A percentile compares a stretch with the other conserved stretches of the same genome.
These are phyloP conservation scores for Secale cereale DNA, from an alignment of 176 grass and related monocot genomes.

Conservation along the genomic window DNA sequence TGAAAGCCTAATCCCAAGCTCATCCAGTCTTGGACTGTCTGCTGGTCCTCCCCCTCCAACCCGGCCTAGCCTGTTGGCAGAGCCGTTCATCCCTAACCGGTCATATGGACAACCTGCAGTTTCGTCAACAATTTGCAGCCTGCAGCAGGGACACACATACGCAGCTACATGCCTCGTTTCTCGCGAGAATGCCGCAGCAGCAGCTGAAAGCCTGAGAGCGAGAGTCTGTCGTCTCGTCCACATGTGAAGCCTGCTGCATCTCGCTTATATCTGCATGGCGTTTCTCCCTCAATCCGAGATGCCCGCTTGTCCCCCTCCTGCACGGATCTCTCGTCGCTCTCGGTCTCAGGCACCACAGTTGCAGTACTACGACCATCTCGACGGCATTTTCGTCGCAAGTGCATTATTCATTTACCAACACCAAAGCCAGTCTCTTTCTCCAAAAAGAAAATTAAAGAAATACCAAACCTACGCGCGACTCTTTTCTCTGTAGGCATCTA, in stretches of 20 bases:
- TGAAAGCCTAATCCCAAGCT: slow-evolving; percentile 11
- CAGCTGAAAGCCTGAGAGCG: slow-evolving; percentile 25
- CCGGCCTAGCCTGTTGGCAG: background rate
- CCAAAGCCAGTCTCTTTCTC: background rate
- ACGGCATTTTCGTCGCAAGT: background rate
- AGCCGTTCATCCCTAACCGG: background rate
- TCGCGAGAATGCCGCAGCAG: slow-evolving; percentile 9
- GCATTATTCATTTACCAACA: background rate
- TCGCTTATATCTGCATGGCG: slow-evolving; percentile 22
- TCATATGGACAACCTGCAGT: slow-evolving; percentile 1
- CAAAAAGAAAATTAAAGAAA: too few species aligned
- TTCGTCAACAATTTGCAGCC: slow-evolving; percentile 15
- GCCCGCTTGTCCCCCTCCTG: background rate
- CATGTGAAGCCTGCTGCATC: background rate
- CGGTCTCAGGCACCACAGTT: background rate
- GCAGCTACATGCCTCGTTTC: background rate
- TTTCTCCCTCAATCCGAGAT: slow-evolving; percentile 34
- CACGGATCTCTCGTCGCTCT: slow-evolving; percentile 43
- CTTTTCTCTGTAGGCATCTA: background rate
- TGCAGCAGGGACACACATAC: background rate
- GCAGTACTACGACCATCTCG: background rate
- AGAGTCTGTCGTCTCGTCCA: background rate
- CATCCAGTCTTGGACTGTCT: background rate
- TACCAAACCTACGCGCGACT: background rate
- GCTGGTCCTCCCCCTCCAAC: background rate